phyloP scores from a whole-genome alignment of 140 eudicot species.

The Oenanthe javanica region DNA sequence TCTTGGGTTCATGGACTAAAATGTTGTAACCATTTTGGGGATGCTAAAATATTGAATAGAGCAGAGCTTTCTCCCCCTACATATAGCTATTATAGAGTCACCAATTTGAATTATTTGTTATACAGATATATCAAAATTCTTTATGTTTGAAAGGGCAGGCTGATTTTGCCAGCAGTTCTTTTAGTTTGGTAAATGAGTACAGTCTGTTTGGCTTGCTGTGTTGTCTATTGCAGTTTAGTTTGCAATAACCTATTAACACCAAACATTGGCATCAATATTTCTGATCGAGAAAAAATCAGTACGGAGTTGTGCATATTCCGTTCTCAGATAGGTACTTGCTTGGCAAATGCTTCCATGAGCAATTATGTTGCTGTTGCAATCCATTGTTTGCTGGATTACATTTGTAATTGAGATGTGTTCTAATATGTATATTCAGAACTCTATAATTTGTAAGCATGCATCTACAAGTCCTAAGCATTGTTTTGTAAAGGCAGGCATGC shows the following conservation, averaged over 20 bases:
- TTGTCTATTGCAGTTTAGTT: not conserved
- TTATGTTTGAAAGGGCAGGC: not conserved
- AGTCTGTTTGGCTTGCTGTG: not conserved
- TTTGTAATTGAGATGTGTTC: not conserved
- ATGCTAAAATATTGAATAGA: not conserved
- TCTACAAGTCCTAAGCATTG: not conserved
- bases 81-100: not conserved
- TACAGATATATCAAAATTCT: not conserved
- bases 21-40: constrained; percentile 15
- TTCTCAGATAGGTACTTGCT: not conserved
- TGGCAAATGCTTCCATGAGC: not conserved
- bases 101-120: not conserved
- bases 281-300: not conserved
- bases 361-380: not conserved
- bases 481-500: not conserved
- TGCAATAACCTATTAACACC: not conserved
- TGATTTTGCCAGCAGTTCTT: not conserved
- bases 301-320: not conserved
- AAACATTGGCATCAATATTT: not conserved
- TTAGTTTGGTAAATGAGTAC: not conserved
- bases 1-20: constrained; percentile 46
- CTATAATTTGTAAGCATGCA: not conserved
- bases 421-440: not conserved
- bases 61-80: not conserved
- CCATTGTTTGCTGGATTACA: not conserved